Conservation (phyloP, 805 yeast genomes). For the Nematodospora valgi region DNA sequence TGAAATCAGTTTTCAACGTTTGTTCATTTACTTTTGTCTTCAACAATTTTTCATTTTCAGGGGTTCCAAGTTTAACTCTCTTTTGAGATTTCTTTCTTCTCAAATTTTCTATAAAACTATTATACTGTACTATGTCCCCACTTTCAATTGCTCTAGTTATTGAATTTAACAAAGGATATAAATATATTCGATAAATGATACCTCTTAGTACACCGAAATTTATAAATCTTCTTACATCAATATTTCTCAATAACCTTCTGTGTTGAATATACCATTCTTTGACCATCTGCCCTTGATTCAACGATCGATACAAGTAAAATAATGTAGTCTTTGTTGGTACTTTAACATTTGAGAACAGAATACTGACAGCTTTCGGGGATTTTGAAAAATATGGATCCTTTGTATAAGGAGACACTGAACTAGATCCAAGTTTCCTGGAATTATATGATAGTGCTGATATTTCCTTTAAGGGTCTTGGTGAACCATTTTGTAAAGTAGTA, state of each 20-base stretch:
- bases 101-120: slow-evolving; percentile 2
- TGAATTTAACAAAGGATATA: slow-evolving; percentile 62
- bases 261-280: slow-evolving; percentile 81
- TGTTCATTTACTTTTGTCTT: slow-evolving; percentile 21
- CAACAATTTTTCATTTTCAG: slow-evolving; percentile 11
- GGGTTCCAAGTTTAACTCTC: not conserved
- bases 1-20: slow-evolving; percentile 15
- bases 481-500: slow-evolving; percentile 2
- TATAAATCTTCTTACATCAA: slow-evolving; percentile 81
- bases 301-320: slow-evolving; percentile 70
- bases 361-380: slow-evolving; percentile 7
- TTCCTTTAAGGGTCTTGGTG: not conserved
- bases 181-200: slow-evolving; percentile 72
- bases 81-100: slow-evolving; percentile 2
- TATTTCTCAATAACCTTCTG: slow-evolving; percentile 49
- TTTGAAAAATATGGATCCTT: slow-evolving; percentile 10
- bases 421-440: slow-evolving; percentile 3
- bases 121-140: slow-evolving; percentile 11
- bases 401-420: slow-evolving; percentile 12
- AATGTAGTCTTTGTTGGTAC: slow-evolving; percentile 64
- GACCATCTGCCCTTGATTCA: slow-evolving; percentile 74
- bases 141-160: slow-evolving; percentile 37
- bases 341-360: slow-evolving; percentile 12
- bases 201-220: slow-evolving; percentile 85
- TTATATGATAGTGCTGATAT: slow-evolving; percentile 5